Evolutionary conservation across 352 stramenopile genomes (phyloP).

Genomic region (Discostella stelligera): DNA sequence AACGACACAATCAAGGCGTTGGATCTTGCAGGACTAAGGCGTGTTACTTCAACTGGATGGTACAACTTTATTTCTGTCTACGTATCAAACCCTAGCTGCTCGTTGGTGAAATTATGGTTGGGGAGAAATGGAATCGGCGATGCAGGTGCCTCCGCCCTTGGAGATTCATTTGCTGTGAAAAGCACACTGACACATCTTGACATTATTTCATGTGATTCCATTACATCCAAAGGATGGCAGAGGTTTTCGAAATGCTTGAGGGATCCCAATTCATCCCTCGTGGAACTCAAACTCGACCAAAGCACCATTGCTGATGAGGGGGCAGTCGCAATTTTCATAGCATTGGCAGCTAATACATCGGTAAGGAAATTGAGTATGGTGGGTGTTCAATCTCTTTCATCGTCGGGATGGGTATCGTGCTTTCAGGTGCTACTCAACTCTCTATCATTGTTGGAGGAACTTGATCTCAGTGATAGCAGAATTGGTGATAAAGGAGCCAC

Average conservation of each 20-base stretch:
- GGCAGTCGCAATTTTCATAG: neutral
- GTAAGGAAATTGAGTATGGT: neutral
- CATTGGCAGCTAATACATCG: neutral
- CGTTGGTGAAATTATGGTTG: neutral
- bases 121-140: neutral
- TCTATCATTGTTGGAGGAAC: neutral
- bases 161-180: neutral
- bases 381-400: neutral
- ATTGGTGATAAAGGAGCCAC: neutral
- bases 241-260: neutral
- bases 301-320: neutral
- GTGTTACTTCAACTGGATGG: neutral
- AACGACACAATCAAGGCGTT: neutral
- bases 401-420: neutral
- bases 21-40: neutral
- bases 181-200: neutral
- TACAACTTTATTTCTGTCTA: neutral
- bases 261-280: neutral
- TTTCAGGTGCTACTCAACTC: neutral
- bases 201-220: neutral
- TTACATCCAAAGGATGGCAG: neutral
- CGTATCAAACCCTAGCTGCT: neutral
- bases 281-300: neutral
- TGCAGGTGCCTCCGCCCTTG: neutral
- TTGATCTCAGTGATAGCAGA: neutral